These are phyloP conservation scores for Mikania micrantha DNA, from an alignment of 129 eudicot species.

Conservation along the genomic window DNA sequence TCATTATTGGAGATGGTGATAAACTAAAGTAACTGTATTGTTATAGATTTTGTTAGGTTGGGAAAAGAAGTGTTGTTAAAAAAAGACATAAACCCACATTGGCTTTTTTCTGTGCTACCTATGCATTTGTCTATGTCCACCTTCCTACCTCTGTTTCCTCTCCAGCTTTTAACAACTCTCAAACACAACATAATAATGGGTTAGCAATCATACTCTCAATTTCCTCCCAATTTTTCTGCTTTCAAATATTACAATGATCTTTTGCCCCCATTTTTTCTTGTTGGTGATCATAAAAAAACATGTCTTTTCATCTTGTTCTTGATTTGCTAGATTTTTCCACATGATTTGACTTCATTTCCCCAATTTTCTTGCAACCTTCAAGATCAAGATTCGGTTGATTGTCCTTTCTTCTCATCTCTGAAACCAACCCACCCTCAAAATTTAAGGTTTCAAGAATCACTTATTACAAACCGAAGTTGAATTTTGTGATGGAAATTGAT, in stretches of 20 bases:
- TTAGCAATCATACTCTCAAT: slow-evolving; percentile 46
- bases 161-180: slow-evolving; percentile 21
- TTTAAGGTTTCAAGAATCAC: slow-evolving; percentile 24
- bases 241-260: not conserved
- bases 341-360: slow-evolving; percentile 38
- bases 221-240: slow-evolving; percentile 20
- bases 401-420: slow-evolving; percentile 20
- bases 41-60: slow-evolving; percentile 21
- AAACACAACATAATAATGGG: slow-evolving; percentile 29
- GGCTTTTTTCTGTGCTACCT: slow-evolving; percentile 41
- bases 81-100: slow-evolving; percentile 34
- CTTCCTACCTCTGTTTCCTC: slow-evolving; percentile 29
- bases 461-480: not conserved
- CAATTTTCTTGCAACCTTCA: slow-evolving; percentile 13
- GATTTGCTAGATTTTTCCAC: slow-evolving; percentile 29
- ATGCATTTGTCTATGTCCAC: slow-evolving; percentile 41
- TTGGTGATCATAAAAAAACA: slow-evolving; percentile 17
- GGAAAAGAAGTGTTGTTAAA: slow-evolving; percentile 23
- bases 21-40: not conserved
- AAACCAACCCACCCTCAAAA: not conserved
- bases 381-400: slow-evolving; percentile 30
- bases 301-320: slow-evolving; percentile 24
- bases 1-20: not conserved
- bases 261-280: not conserved
- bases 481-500: slow-evolving; percentile 76